phyloP scores from a whole-genome alignment of 1,284 basidiomycete species.

The Vanrija pseudolonga region DNA sequence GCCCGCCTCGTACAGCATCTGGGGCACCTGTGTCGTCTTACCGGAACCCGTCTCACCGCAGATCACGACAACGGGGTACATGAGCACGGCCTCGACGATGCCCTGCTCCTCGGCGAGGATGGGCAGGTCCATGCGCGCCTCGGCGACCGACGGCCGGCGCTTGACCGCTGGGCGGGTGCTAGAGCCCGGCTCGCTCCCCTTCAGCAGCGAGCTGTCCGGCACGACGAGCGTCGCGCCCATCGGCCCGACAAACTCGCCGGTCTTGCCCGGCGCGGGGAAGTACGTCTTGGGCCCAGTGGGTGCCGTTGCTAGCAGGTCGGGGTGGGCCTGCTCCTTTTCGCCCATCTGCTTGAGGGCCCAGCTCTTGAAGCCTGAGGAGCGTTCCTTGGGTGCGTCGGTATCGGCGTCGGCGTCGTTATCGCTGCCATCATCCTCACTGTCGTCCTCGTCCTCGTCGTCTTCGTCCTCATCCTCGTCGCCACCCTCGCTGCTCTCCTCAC shows the following conservation, averaged over 20 bases:
- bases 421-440: constrained; percentile 22
- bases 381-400: constrained; percentile 20
- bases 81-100: constrained; percentile 85
- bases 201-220: constrained; percentile 43
- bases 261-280: constrained; percentile 16
- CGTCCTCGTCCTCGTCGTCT: constrained; percentile 20
- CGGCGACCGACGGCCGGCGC: constrained; percentile 70
- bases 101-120: constrained; percentile 90
- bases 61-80: constrained; percentile 73
- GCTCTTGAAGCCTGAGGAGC: constrained; percentile 66
- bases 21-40: constrained; percentile 97
- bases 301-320: constrained; percentile 22
- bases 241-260: constrained; percentile 42
- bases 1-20: constrained; percentile 89
- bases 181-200: constrained; percentile 7
- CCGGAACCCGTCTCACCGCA: constrained; percentile 92
- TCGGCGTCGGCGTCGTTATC: constrained; percentile 10
- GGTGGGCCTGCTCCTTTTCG: neutral
- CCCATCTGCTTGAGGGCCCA: constrained; percentile 72
- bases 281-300: constrained; percentile 12
- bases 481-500: constrained; percentile 21
- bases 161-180: constrained; percentile 60
- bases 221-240: constrained; percentile 41
- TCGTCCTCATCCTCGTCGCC: constrained; percentile 13
- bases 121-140: constrained; percentile 74